Base-by-base conservation (phyloP, 2,329 filamentous ascomycete species). In the Ilyonectria robusta region DNA sequence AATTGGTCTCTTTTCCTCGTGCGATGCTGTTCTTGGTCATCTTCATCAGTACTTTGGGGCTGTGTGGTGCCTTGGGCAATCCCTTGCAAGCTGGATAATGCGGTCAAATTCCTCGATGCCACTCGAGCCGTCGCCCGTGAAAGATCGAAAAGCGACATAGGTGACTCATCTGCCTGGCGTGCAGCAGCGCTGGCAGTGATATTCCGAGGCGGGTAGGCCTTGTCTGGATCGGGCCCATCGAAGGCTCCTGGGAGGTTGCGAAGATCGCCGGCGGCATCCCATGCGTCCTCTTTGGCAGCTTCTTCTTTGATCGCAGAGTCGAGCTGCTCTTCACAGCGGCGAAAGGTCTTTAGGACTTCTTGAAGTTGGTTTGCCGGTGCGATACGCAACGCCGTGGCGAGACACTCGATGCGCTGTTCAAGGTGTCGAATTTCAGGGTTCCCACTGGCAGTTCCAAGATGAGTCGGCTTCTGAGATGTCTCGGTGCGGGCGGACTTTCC, bases 401-500 rank as follows among this genome's bases (percentile, higher is more conserved):
- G 84, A 42, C 94, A 92, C 74, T 95, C 94, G 77, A 94, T 93
- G 23, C 93, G 89, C 77, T 95, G 93, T 74, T 95, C 92, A 1
- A 96, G 83, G 71, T 93, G 90, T 33, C 93, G 88, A 59, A 96
- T 87, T 65, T 90, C 84, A 29, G 85, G 81, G 79, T 91, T 87
- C 72, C 87, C 86, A 75, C 84, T 89, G 17, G 87, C 84, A 35
- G 88, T 89, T 50, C 89, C 86, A 23, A 91, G 80, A 74, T 91
- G 88, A 2, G 88, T 90, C 5, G 88, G 88, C 29, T 83, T 85
- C 23, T 86, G 73, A 0, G 88, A 90, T 37, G 81, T 81, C 17
- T 82, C 75, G 13, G 85, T 89, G 19, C 87, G 87, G 37, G 89
- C 86, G 78, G 94, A 93, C 67, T 92, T 91, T 17, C 93, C 93